A percentile compares a stretch with the other conserved stretches of the same genome.
These are phyloP conservation scores for Clonostachys rosea DNA, from an alignment of 2,329 filamentous ascomycete species.

Conservation along the genomic window DNA sequence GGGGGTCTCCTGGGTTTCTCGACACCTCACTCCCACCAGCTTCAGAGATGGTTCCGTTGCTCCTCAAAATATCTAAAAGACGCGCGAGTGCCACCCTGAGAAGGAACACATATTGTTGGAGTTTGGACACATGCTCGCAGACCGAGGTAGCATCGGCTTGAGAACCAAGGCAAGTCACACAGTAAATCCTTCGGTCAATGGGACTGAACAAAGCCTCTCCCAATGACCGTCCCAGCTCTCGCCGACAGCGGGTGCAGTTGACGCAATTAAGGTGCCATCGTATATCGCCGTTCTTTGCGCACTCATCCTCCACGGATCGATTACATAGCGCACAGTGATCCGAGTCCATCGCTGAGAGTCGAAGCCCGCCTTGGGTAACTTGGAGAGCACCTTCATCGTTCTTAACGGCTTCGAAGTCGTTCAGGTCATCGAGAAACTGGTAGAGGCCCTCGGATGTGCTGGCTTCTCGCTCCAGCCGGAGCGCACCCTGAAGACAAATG, in stretches of 20 bases:
- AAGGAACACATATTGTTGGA: conserved; percentile 93
- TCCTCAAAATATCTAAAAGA: conserved; percentile 80
- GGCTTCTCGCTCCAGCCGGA: conserved; percentile 86
- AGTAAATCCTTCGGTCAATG: conserved; percentile 65
- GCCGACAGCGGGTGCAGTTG: conserved; percentile 61
- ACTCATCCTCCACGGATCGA: conserved; percentile 92
- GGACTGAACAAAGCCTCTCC: conserved; percentile 69
- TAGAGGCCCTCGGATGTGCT: conserved; percentile 70
- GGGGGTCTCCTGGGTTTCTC: conserved; percentile 39
- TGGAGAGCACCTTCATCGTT: conserved; percentile 66
- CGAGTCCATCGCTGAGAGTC: conserved; percentile 68
- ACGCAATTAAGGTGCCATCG: conserved; percentile 85
- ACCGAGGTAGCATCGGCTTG: conserved; percentile 43
- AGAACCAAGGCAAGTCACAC: conserved; percentile 59
- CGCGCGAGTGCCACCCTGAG: conserved; percentile 87
- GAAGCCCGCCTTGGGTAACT: conserved; percentile 58
- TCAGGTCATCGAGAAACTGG: conserved; percentile 78
- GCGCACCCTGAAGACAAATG: conserved; percentile 89
- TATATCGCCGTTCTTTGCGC: conserved; percentile 67
- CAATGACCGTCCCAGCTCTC: conserved; percentile 64
- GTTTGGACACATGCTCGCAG: conserved; percentile 74
- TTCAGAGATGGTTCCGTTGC: conserved; percentile 77
- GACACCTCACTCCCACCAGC: conserved; percentile 10
- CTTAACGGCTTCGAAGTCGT: conserved; percentile 74
- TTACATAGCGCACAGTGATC: conserved; percentile 82